phyloP scores from a whole-genome alignment of 805 yeast genomes.

The Isabelozyma rhagii region DNA sequence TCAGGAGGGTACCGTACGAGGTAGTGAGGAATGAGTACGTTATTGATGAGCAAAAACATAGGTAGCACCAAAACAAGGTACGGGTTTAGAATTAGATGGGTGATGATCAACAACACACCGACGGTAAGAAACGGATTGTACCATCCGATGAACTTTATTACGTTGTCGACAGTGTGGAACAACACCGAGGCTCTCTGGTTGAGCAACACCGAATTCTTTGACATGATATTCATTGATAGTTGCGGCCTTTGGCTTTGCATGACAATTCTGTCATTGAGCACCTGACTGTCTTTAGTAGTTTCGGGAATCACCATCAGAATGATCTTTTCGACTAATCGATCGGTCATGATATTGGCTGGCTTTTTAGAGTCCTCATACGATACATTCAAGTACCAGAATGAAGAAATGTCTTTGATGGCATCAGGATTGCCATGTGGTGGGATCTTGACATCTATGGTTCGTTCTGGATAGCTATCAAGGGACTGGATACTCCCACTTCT shows the following conservation, averaged over 20 bases:
- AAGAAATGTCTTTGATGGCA: conserved; percentile 10
- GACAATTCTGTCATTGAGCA: conserved; percentile 52
- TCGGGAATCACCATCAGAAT: conserved; percentile 72
- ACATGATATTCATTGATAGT: conserved; percentile 65
- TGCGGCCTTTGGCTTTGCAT: conserved; percentile 65
- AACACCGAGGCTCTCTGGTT: conserved; percentile 61
- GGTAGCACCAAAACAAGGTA: conserved; percentile 53
- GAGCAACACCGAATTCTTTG: conserved; percentile 60
- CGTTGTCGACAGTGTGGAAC: conserved; percentile 57
- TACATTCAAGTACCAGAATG: conserved; percentile 20
- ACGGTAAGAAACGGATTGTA: conserved; percentile 58
- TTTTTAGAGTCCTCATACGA: conserved; percentile 17
- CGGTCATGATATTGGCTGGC: conserved; percentile 40
- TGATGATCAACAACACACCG: conserved; percentile 47
- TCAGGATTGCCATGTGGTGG: not conserved
- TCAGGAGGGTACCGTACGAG: conserved; percentile 63
- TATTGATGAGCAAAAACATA: conserved; percentile 47
- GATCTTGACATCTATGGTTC: not conserved
- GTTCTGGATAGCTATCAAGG: not conserved
- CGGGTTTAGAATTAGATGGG: conserved; percentile 62
- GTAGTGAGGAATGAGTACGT: conserved; percentile 68
- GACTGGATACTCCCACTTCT: not conserved
- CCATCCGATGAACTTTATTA: conserved; percentile 62
- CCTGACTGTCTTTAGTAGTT: conserved; percentile 29
- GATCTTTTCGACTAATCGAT: conserved; percentile 69